Percentiles rank a stretch among this genome's conserved stretches.
Conservation (phyloP, 164 flowering plant genomes). For the Macadamia integrifolia region DNA sequence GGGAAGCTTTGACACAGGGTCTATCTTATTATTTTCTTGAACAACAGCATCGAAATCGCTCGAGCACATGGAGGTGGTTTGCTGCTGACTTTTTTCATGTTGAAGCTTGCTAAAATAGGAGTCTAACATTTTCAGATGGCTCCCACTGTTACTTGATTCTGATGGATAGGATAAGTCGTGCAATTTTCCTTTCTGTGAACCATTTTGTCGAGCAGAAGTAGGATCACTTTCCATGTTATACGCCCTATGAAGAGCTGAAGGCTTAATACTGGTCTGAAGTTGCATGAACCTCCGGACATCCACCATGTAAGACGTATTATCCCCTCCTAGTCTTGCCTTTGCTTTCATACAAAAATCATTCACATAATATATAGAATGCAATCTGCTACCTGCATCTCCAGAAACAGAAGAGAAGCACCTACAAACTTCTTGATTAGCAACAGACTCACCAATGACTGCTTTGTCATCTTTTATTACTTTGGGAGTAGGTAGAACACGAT, state of each 20-base stretch:
- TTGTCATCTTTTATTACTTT: constrained; percentile 12
- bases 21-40: constrained; percentile 4
- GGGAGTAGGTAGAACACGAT: constrained; percentile 8
- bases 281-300: neutral
- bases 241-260: neutral
- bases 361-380: constrained; percentile 7
- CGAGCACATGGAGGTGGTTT: constrained; percentile 5
- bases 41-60: neutral
- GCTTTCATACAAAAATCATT: constrained; percentile 8
- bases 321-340: constrained; percentile 8
- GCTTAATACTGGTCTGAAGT: constrained; percentile 3
- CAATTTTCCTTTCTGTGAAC: constrained; percentile 10
- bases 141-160: constrained; percentile 22
- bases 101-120: constrained; percentile 47
- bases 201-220: constrained; percentile 7
- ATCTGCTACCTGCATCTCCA: constrained; percentile 7
- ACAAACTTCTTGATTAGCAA: constrained; percentile 5
- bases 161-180: constrained; percentile 13
- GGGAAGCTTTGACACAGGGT: constrained; percentile 11
- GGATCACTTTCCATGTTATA: constrained; percentile 1
- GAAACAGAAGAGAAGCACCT: constrained; percentile 9
- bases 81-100: constrained; percentile 11
- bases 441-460: constrained; percentile 5
- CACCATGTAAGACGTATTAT: constrained; percentile 6
- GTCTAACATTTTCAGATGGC: constrained; percentile 40